Evolutionary conservation across 2,329 filamentous ascomycete species (phyloP), one percentile per base, ranked within the genome.

Genomic region (Bipolaris bicolor): DNA sequence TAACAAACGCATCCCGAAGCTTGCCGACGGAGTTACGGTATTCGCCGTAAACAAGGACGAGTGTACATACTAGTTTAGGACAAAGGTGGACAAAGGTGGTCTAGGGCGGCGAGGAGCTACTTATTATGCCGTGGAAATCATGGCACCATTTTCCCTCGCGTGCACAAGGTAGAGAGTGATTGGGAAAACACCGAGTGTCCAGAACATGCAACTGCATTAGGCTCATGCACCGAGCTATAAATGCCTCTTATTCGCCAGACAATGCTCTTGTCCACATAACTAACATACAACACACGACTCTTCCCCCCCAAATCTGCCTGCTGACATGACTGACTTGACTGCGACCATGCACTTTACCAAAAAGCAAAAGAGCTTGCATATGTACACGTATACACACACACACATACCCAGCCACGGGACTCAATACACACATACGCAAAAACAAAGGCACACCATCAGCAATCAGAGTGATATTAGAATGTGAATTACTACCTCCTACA

Each of bases 401-500:
- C 46, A 37, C 18, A 24, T 10, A 5, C 10, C 29, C 29, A 31
- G 10, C 10, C 10, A 31, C 29, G 3, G 29, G 29, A 11, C 29
- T 26, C 24, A 26, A 7, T 26, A 34, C 20, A 36, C 20, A 20
- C 20, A 20, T 3, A 20, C 20, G 3, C 29, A 7, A 18, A 36
- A 16, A 20, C 22, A 16, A n/a, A 31, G n/a, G 16, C 5, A 13
- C 29, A n/a, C 13, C 18, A 57, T 60, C 53, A 69, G 64, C 67
- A 1, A 68, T 67, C 62, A 52, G 68, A 61, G 65, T 72, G 66
- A 64, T 72, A 76, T 75, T 74, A 76, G 66, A 69, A 76, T 60
- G 71, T 68, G 65, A 76, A 76, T 76, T 76, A 76, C 74, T 76
- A 75, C 68, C 68, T 75, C 73, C 70, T 75, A 74, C 64, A 70